Base-by-base conservation (phyloP, 2,329 filamentous ascomycete genomes). In the Iodosphaeria phyllophila region DNA sequence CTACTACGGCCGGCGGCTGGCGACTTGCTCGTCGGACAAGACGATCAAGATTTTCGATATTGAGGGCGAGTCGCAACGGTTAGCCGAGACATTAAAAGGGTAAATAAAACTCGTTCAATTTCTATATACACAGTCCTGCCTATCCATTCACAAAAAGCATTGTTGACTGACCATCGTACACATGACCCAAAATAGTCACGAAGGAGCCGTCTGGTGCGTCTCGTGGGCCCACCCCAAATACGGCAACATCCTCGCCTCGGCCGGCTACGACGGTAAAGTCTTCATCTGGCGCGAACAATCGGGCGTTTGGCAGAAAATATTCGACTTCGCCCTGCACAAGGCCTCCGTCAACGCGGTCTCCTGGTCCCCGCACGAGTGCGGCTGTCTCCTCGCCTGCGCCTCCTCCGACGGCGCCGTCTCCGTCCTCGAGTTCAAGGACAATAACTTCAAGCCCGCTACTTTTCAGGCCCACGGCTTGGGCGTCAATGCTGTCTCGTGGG, bases 31-130 rank as follows among this genome's bases (percentile, higher is more conserved):
- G 18, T 93, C 86, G 37, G 89, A 98, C 56, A 84, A 89, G 49
- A 95, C 86, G 23, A 92, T 98, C 60, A 95, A 95, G 60, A 95
- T 98, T 47, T 98, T 93, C 47, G 89, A 98, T 54, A 76, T 98
- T 28, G 86, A 95, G 44, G 82, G 83, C 43, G 84, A 95, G 41
- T 68, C 75, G 38, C 86, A 98, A 54, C 70, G 79, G 35, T 58
- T 95, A 40, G 68, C 80, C 17, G 86, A 95, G 57, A 98, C 89
- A 14, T 60, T 98, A 36, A 92, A 92, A 56, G 86, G 86, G 82
- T 91, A 65, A 16, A 20, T 8, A 9, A 10, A n/a, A 14, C 4
- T 4, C 17, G 19, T 13, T 9, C 17, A 11, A n/a, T 12, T 25
- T 5, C 7, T 20, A 19, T 25, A 13, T 18, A 19, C 17, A 25